Evolutionary conservation across 2,329 filamentous ascomycete genomes (phyloP).

Genomic region (Geosmithia flava): DNA sequence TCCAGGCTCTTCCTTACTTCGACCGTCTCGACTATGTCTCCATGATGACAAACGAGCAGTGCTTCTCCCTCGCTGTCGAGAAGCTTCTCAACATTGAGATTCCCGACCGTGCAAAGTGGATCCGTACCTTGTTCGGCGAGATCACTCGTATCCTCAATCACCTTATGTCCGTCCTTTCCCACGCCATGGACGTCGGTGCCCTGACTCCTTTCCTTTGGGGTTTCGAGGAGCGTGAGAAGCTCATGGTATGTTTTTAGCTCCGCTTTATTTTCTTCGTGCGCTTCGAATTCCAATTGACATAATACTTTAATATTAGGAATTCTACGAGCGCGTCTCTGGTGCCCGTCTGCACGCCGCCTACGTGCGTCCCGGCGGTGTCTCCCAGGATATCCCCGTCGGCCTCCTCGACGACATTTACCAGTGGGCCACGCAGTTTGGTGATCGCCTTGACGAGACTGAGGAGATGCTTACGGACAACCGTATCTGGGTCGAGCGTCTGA

Average conservation of each 20-base stretch:
- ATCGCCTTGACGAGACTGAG: conserved; percentile 97
- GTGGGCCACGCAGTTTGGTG: conserved; percentile 97
- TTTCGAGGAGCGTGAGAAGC: conserved; percentile 98
- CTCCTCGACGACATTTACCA: conserved; percentile 98
- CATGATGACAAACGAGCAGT: conserved; percentile 99
- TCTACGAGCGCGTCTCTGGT: conserved; percentile 98
- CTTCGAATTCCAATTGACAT: background rate
- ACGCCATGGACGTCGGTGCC: conserved; percentile 98
- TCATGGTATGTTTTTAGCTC: conserved; percentile 60
- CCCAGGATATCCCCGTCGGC: conserved; percentile 86
- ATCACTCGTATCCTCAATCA: conserved; percentile 93
- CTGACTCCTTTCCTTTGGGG: conserved; percentile 98
- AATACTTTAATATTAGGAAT: conserved; percentile 58
- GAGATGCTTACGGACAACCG: conserved; percentile 98
- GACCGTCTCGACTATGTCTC: conserved; percentile 98
- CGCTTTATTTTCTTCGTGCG: background rate
- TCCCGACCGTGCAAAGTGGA: conserved; percentile 91
- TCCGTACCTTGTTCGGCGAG: conserved; percentile 89
- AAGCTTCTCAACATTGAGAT: conserved; percentile 97
- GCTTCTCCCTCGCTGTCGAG: conserved; percentile 88
- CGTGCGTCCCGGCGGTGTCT: conserved; percentile 89
- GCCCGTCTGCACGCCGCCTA: conserved; percentile 96
- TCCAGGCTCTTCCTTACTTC: conserved; percentile 97
- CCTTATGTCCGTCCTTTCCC: conserved; percentile 92
- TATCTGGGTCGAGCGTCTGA: conserved; percentile 92